Evolutionary conservation across 1,284 basidiomycete genomes (phyloP).

Genomic region (Fomitopsis schrenkii): DNA sequence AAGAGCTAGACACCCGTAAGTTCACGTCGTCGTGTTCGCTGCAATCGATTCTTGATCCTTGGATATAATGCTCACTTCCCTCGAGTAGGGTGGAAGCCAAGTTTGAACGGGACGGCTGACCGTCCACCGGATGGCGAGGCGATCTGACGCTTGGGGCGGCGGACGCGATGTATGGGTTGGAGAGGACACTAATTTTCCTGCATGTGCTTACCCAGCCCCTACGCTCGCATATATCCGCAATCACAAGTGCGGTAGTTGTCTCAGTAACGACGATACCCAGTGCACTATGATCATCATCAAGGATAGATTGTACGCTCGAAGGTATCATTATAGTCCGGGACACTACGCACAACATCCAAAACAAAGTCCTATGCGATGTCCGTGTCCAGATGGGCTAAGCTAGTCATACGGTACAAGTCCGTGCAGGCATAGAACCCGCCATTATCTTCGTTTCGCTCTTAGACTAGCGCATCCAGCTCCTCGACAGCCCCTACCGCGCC

Average conservation of each 20-base stretch:
- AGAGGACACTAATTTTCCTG: not conserved
- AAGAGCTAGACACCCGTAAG: conserved; percentile 63
- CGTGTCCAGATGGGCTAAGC: conserved; percentile 1
- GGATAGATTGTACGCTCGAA: not conserved
- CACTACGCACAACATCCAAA: not conserved
- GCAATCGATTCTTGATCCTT: not conserved
- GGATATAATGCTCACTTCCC: not conserved
- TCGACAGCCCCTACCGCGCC: conserved; percentile 45
- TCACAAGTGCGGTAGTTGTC: not conserved
- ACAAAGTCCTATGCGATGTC: not conserved
- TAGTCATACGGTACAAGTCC: conserved; percentile 4
- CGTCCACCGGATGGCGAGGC: conserved; percentile 42
- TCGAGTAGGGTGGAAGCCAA: not conserved
- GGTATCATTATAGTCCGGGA: not conserved
- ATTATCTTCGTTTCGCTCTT: conserved; percentile 5
- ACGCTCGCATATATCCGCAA: not conserved
- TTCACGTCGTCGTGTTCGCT: not conserved
- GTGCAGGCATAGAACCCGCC: not conserved
- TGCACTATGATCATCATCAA: not conserved
- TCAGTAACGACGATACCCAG: not conserved
- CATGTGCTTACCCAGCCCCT: not conserved
- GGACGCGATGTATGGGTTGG: not conserved
- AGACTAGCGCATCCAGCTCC: conserved; percentile 46
- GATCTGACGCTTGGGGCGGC: conserved; percentile 13
- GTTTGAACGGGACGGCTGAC: conserved; percentile 33